phyloP scores from a whole-genome alignment of 371 early-diverging fungal genomes.

The Batrachochytrium dendrobatidis region DNA sequence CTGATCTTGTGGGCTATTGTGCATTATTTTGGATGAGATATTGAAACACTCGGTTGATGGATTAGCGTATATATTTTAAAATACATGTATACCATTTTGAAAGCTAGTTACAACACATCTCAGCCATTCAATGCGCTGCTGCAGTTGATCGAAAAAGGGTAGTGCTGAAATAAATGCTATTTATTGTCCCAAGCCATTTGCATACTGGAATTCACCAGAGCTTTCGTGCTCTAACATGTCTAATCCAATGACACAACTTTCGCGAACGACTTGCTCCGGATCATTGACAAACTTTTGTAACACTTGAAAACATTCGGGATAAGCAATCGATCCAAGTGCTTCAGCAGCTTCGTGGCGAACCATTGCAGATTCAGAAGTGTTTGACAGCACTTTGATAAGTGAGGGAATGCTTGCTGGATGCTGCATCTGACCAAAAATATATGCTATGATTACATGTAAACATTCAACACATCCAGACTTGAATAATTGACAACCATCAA shows the following conservation, averaged over 20 bases:
- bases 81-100: too few species aligned
- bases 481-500: neutral
- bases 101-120: too few species aligned
- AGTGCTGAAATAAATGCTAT: too few species aligned
- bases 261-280: constrained; percentile 84
- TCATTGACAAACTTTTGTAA: constrained; percentile 69
- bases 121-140: too few species aligned
- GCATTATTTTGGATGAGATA: constrained; percentile 22
- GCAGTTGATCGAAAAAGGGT: too few species aligned
- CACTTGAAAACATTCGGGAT: constrained; percentile 73
- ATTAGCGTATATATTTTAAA: too few species aligned
- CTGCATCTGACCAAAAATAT: constrained; percentile 98
- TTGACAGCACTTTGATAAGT: constrained; percentile 60
- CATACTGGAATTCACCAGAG: constrained; percentile 57
- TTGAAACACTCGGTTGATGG: too few species aligned
- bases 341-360: constrained; percentile 99
- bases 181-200: too few species aligned
- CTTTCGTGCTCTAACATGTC: constrained; percentile 89
- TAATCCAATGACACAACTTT: constrained; percentile 93
- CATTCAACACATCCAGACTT: neutral
- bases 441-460: constrained; percentile 49
- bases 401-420: constrained; percentile 84
- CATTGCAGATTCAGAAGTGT: constrained; percentile 83
- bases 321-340: constrained; percentile 98
- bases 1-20: constrained; percentile 33